These are phyloP conservation scores for Pythium sukuiense DNA, from an alignment of 352 stramenopile species.

Conservation along the genomic window DNA sequence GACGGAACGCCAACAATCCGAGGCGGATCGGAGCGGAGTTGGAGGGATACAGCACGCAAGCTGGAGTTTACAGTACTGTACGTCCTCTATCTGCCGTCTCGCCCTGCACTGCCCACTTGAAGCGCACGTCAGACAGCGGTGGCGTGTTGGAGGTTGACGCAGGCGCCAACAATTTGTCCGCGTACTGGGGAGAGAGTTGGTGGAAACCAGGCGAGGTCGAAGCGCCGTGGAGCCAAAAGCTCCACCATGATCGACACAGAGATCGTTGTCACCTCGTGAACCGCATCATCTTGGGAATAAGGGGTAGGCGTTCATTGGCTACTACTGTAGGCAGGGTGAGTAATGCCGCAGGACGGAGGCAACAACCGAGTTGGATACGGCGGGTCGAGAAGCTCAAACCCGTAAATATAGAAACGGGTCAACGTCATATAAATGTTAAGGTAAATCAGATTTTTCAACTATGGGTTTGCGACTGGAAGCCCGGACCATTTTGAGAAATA, in stretches of 20 bases:
- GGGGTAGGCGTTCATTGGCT: not conserved
- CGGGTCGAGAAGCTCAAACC: not conserved
- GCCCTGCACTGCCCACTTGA: slow-evolving; percentile 8
- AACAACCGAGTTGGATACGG: slow-evolving; percentile 2
- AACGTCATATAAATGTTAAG: not conserved
- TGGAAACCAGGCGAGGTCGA: not conserved
- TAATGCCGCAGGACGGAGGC: slow-evolving; percentile 1
- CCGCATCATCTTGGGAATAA: not conserved
- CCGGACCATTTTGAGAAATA: not conserved
- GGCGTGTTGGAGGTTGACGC: not conserved
- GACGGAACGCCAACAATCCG: slow-evolving; percentile 1
- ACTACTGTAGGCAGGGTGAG: slow-evolving; percentile 2
- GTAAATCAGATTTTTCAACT: not conserved
- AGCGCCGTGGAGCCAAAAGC: not conserved
- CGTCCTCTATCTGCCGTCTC: not conserved
- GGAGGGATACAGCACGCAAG: not conserved
- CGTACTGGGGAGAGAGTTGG: not conserved
- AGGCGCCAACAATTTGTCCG: not conserved
- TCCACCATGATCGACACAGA: slow-evolving; percentile 8
- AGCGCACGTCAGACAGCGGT: slow-evolving; percentile 6
- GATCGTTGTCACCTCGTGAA: not conserved
- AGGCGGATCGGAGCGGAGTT: not conserved
- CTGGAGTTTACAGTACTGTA: not conserved
- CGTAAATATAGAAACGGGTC: slow-evolving; percentile 3
- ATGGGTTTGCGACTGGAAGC: not conserved